Evolutionary conservation across 2,329 filamentous ascomycete species (phyloP).

Genomic region (Penicillium sp.): DNA sequence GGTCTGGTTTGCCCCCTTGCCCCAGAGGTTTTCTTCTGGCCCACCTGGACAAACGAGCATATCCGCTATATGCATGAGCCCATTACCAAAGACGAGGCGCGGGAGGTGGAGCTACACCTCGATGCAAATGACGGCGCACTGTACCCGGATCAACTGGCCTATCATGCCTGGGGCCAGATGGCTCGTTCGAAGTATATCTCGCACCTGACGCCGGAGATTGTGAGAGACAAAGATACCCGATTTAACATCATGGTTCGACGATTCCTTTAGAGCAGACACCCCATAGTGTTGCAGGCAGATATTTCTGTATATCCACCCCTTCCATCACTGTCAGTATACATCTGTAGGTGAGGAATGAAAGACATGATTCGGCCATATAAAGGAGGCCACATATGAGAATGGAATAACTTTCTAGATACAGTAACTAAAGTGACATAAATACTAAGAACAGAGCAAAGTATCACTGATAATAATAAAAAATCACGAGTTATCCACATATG

Average conservation of each 20-base stretch:
- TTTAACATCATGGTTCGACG: conserved; percentile 34
- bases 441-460: no score
- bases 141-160: conserved; percentile 35
- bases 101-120: conserved; percentile 28
- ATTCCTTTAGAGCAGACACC: no score
- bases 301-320: no score
- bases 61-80: conserved; percentile 38
- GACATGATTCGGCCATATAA: no score
- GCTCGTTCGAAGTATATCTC: conserved; percentile 29
- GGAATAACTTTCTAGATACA: no score
- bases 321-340: no score
- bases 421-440: no score
- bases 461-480: no score
- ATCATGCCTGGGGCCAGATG: conserved; percentile 40
- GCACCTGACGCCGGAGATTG: conserved; percentile 29
- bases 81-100: conserved; percentile 26
- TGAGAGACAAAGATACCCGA: conserved; percentile 32
- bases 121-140: conserved; percentile 31
- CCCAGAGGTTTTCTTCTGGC: conserved; percentile 39
- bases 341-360: no score
- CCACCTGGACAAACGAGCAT: conserved; percentile 39
- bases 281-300: no score
- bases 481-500: no score
- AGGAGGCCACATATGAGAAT: no score
- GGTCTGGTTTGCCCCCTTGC: conserved; percentile 35